phyloP scores from a whole-genome alignment of 1,284 basidiomycete species.

The Cutaneotrichosporon sp. region DNA sequence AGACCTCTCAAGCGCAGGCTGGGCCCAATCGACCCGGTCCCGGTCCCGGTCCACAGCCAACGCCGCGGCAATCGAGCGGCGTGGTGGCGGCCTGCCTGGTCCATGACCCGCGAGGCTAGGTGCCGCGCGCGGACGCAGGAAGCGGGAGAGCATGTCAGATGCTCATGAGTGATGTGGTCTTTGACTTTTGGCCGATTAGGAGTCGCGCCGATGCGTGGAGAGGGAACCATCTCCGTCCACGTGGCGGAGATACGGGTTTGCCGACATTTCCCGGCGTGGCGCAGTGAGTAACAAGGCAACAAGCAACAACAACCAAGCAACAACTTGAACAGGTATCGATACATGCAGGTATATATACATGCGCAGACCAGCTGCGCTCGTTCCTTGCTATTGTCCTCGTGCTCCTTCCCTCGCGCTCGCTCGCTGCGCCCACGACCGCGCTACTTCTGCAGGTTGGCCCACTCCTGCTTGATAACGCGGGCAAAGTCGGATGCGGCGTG shows the following conservation, averaged over 20 bases:
- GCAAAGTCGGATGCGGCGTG: constrained; percentile 73
- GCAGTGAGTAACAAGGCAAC: neutral
- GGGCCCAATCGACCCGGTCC: neutral
- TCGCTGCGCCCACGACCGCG: neutral
- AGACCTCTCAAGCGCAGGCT: too few species aligned
- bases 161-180: constrained; percentile 4
- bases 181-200: constrained; percentile 9
- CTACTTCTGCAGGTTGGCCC: constrained; percentile 32
- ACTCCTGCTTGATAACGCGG: constrained; percentile 72
- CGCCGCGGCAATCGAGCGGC: neutral
- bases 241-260: neutral
- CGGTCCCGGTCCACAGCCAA: neutral
- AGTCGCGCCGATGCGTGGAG: constrained; percentile 7
- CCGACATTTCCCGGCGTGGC: neutral
- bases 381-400: too few species aligned
- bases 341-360: neutral
- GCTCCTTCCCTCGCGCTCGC: too few species aligned
- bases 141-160: constrained; percentile 9
- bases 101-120: constrained; percentile 10
- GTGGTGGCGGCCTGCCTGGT: constrained; percentile 7
- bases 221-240: neutral
- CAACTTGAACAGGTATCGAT: neutral
- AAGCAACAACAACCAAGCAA: neutral
- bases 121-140: constrained; percentile 11
- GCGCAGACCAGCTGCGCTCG: neutral